Evolutionary conservation across 805 yeast genomes (phyloP).

Genomic region (Yamadazyma paraphyllophila): DNA sequence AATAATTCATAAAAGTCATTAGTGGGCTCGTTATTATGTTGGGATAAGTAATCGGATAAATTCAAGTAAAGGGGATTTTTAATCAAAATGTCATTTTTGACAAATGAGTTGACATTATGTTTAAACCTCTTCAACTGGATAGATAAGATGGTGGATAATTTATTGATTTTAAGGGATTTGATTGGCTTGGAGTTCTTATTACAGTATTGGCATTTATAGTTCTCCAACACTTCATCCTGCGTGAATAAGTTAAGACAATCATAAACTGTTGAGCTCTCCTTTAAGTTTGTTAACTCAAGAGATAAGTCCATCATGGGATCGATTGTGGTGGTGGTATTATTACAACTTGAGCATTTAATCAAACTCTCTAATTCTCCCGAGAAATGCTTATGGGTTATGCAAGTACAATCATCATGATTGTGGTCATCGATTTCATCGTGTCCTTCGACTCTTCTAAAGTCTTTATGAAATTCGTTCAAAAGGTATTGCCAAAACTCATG

Average conservation of each 20-base stretch:
- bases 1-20: constrained; percentile 65
- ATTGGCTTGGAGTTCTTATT: constrained; percentile 53
- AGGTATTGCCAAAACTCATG: constrained; percentile 96
- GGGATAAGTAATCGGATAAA: constrained; percentile 55
- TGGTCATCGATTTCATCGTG: constrained; percentile 1
- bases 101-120: constrained; percentile 47
- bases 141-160: constrained; percentile 73
- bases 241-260: constrained; percentile 80
- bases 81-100: constrained; percentile 74
- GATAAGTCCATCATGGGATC: constrained; percentile 93
- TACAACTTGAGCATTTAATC: constrained; percentile 70
- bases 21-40: constrained; percentile 38
- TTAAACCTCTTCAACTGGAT: constrained; percentile 83
- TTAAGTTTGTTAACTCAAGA: constrained; percentile 55
- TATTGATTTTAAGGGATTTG: constrained; percentile 67
- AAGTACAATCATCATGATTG: constrained; percentile 49
- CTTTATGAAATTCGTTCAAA: constrained; percentile 73
- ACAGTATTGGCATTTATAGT: constrained; percentile 71
- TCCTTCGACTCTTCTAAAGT: constrained; percentile 20
- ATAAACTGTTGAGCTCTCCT: constrained; percentile 41
- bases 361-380: constrained; percentile 81
- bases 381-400: constrained; percentile 81
- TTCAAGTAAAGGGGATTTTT: constrained; percentile 71
- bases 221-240: constrained; percentile 69
- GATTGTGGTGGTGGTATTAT: constrained; percentile 59